These are phyloP conservation scores for Quercus rubra DNA, from an alignment of 306 rosid genomes.

Conservation along the genomic window DNA sequence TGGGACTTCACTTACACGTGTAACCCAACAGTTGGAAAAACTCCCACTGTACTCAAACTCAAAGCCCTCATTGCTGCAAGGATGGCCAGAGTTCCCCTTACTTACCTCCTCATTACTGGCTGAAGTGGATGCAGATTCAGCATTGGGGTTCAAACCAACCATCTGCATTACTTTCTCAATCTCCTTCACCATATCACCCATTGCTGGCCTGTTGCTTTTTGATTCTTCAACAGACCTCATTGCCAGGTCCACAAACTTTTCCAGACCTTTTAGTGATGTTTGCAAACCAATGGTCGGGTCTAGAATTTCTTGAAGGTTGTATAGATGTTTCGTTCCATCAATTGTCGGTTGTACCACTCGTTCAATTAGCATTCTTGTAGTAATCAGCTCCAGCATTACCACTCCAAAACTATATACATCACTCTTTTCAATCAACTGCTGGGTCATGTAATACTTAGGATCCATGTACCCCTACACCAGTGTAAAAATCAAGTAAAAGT, in stretches of 20 bases:
- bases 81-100: neutral
- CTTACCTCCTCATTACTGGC: conserved; percentile 20
- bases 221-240: conserved; percentile 38
- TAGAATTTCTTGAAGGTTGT: conserved; percentile 27
- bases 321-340: conserved; percentile 22
- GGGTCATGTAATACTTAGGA: too few relatives aligned
- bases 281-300: conserved; percentile 19
- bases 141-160: conserved; percentile 20
- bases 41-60: conserved; percentile 15
- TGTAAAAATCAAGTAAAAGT: too few relatives aligned
- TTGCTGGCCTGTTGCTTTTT: conserved; percentile 30
- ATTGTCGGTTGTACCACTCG: conserved; percentile 9
- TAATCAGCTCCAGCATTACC: too few relatives aligned
- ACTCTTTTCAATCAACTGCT: too few relatives aligned
- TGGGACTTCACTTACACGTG: too few relatives aligned
- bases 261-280: conserved; percentile 23
- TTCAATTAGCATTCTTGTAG: too few relatives aligned
- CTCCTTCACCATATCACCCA: conserved; percentile 45
- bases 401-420: too few relatives aligned
- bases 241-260: conserved; percentile 39
- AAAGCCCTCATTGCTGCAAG: neutral
- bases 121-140: conserved; percentile 26
- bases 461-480: too few relatives aligned
- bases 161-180: conserved; percentile 32
- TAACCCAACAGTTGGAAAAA: too few relatives aligned